Percentiles rank a stretch among this genome's conserved stretches.
Evolutionary conservation across 371 early-diverging fungal species (phyloP).

Genomic region (Apophysomyces sp.): DNA sequence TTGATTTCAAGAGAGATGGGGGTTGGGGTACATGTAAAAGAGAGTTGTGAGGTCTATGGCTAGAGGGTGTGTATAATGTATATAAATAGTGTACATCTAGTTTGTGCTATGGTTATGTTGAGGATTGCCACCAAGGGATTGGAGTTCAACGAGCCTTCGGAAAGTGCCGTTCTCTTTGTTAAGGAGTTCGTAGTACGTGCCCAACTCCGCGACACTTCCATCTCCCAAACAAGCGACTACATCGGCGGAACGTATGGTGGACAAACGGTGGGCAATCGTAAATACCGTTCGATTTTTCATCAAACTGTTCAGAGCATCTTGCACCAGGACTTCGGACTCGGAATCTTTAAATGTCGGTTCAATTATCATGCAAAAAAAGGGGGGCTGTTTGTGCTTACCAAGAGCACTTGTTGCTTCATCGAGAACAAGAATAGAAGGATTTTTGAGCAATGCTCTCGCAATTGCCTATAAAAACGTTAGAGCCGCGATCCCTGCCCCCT

Average conservation of each 20-base stretch:
- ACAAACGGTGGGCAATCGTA: conserved; percentile 72
- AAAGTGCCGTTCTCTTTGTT: conserved; percentile 55
- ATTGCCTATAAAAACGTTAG: conserved; percentile 52
- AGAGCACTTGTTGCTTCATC: conserved; percentile 91
- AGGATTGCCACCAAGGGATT: conserved; percentile 26
- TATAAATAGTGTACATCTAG: neutral
- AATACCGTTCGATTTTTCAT: conserved; percentile 65
- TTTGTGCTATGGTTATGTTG: neutral
- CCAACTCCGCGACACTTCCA: conserved; percentile 62
- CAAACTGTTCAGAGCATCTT: conserved; percentile 58
- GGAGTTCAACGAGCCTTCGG: conserved; percentile 44
- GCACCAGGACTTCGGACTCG: conserved; percentile 60
- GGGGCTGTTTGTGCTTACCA: conserved; percentile 5
- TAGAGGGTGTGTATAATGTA: neutral
- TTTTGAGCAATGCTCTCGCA: conserved; percentile 73
- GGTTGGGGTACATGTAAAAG: neutral
- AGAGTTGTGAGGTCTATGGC: neutral
- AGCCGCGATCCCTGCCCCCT: neutral
- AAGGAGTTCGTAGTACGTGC: conserved; percentile 56
- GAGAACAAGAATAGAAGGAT: conserved; percentile 74
- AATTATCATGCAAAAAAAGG: neutral
- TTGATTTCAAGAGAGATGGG: conserved; percentile 5
- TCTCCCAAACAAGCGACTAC: conserved; percentile 61
- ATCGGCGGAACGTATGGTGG: conserved; percentile 68
- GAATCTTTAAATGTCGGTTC: conserved; percentile 52